Evolutionary conservation across 805 yeast genomes (phyloP), one percentile per base, ranked within the genome.

Genomic region (Naumovozyma baii): DNA sequence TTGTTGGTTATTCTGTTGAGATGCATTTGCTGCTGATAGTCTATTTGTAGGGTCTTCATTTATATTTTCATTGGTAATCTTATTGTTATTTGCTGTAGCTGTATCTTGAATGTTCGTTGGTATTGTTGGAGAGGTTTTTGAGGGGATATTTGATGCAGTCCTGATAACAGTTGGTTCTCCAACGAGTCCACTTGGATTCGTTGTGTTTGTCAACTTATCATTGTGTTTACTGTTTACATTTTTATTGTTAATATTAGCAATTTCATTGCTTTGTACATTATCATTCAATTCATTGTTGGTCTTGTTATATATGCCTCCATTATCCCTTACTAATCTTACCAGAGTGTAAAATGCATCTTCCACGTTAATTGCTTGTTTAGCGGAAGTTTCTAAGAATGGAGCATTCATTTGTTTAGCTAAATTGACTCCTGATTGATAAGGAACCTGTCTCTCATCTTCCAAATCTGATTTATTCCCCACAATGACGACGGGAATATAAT

Each of bases 311-410:
- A 36, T 29, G 10, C 61, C 62, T 25, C 66, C 66, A 31, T 58
- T 54, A 39, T 61, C 64, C 40, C 66, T 71, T 39, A 80, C 75
- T 33, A 69, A 67, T 48, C 86, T 70, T 13, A 80, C 83, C 47
- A 82, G 59, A 30, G 76, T 79, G 54, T 72, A 78, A 60, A 85
- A 85, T 2, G 88, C 82, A 52, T 80, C 86, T 56, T 85, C 94
- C 34, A 92, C 96, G 52, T 92, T 88, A 48, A 81, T 73, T 43
- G 94, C 80, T 52, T 82, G 84, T 62, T 92, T 92, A 18, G 97
- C 97, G 31, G 90, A 78, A 1, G 97, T 85, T 64, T 92, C 98
- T 50, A 88, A 72, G 59, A 88, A 92, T 45, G 81, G 77, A 44
- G 83, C 77, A 44, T 72, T 69, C 61, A 83, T 74, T 44, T 72